phyloP scores from a whole-genome alignment of 2,329 filamentous ascomycete genomes.

The Cladosporium phlei region DNA sequence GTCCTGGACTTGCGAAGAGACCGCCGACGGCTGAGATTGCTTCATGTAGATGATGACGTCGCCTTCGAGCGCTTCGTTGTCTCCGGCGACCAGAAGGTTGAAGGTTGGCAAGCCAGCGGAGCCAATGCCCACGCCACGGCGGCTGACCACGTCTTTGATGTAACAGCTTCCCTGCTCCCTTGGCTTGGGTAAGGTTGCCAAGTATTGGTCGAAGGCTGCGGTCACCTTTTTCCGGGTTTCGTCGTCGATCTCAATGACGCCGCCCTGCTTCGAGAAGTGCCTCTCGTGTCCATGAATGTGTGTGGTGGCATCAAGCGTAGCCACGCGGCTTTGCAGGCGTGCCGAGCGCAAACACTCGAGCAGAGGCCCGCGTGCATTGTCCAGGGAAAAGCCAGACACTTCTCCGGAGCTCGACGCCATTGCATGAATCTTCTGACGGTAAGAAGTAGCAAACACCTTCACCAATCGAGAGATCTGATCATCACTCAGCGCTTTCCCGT shows the following conservation, averaged over 20 bases:
- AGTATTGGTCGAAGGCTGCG: not conserved
- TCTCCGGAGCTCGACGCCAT: not conserved
- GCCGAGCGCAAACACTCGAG: constrained; percentile 1
- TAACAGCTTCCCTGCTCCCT: not conserved
- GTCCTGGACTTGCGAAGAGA: constrained; percentile 2
- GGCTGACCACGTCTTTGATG: constrained; percentile 9
- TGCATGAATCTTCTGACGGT: constrained; percentile 9
- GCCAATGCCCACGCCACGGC: constrained; percentile 10
- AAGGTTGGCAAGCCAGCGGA: constrained; percentile 10
- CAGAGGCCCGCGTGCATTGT: not conserved
- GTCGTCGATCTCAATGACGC: constrained; percentile 3
- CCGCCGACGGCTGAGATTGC: constrained; percentile 11
- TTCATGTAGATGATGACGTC: constrained; percentile 11
- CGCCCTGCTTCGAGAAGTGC: not conserved
- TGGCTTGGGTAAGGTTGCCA: not conserved
- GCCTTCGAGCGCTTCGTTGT: constrained; percentile 3
- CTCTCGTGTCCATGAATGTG: constrained; percentile 1
- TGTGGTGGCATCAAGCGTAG: constrained; percentile 1
- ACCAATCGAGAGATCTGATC: constrained; percentile 6
- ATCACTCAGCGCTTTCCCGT: constrained; percentile 9
- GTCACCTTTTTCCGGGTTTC: not conserved
- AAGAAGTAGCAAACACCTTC: not conserved
- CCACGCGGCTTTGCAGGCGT: constrained; percentile 7
- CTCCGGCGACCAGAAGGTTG: constrained; percentile 9
- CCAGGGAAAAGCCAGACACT: not conserved